Conservation (phyloP, 495 filamentous ascomycete genomes). For the Lasiosphaeria miniovina region DNA sequence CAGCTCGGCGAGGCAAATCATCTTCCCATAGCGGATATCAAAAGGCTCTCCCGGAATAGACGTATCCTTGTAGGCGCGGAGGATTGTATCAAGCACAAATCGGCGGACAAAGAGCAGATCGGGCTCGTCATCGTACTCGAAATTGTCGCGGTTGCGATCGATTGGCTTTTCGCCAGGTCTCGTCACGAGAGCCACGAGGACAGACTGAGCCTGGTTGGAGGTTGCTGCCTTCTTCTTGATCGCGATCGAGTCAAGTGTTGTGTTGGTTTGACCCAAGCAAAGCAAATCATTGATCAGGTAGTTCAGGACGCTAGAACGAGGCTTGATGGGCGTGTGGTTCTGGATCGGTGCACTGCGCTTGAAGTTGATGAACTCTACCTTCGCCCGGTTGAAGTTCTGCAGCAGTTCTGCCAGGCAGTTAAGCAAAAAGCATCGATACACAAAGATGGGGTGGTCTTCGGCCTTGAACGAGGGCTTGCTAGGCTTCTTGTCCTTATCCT, state of each 20-base stretch:
- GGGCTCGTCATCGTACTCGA: conserved; percentile 74
- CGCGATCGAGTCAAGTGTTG: conserved; percentile 64
- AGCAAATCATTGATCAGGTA: conserved; percentile 87
- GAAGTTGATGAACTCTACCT: conserved; percentile 99
- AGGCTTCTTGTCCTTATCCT: conserved; percentile 58
- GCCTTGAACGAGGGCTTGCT: conserved; percentile 82
- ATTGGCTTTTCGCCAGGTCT: conserved; percentile 77
- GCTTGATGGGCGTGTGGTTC: conserved; percentile 85
- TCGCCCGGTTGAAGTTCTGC: conserved; percentile 88
- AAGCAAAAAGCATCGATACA: conserved; percentile 92
- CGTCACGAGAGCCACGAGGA: conserved; percentile 80
- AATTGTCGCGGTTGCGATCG: conserved; percentile 42
- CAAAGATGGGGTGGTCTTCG: conserved; percentile 91
- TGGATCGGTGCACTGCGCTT: conserved; percentile 78
- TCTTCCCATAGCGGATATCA: conserved; percentile 81
- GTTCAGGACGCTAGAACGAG: conserved; percentile 86
- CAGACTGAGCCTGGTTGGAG: conserved; percentile 76
- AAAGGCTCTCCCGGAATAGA: conserved; percentile 71
- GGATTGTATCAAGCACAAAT: conserved; percentile 89
- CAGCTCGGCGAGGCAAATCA: conserved; percentile 81
- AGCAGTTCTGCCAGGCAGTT: conserved; percentile 91
- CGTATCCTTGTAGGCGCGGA: conserved; percentile 90
- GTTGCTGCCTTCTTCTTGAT: conserved; percentile 83
- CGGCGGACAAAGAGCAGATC: conserved; percentile 89
- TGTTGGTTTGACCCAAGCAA: conserved; percentile 68